phyloP scores from a whole-genome alignment of 2,329 filamentous ascomycete species.

The Sclerotinia minor region DNA sequence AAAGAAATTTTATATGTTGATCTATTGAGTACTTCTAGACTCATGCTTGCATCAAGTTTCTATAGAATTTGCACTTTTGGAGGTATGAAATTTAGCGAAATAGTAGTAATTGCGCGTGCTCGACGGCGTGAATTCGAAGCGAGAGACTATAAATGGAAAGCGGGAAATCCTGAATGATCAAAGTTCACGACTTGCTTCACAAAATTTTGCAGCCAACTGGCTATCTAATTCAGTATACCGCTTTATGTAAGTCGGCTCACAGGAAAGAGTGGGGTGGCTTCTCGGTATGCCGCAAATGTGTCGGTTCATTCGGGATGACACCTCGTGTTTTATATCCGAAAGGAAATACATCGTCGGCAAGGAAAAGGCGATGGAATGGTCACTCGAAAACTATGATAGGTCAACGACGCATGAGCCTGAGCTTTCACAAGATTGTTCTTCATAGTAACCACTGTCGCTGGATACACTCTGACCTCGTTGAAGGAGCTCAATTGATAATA shows the following conservation, averaged over 20 bases:
- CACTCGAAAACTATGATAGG: background rate
- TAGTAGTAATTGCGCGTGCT: background rate
- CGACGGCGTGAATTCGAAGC: background rate
- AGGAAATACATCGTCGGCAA: background rate
- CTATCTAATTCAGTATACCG: background rate
- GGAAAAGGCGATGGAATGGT: background rate
- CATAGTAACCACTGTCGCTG: background rate
- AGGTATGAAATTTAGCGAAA: background rate
- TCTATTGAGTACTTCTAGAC: background rate
- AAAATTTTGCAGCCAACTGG: background rate
- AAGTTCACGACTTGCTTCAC: background rate
- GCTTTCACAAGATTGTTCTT: constrained; percentile 3
- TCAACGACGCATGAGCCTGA: background rate
- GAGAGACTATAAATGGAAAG: background rate
- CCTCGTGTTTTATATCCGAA: background rate
- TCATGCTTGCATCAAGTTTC: background rate
- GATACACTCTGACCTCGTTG: background rate
- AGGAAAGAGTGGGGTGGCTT: background rate
- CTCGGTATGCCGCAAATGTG: background rate
- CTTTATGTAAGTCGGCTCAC: background rate
- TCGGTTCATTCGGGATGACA: background rate
- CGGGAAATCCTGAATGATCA: background rate
- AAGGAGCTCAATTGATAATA: background rate
- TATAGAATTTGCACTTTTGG: background rate
- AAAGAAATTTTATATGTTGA: background rate